Evolutionary conservation across 2,329 filamentous ascomycete genomes (phyloP).

Genomic region (Dothideomycetidae sp.): DNA sequence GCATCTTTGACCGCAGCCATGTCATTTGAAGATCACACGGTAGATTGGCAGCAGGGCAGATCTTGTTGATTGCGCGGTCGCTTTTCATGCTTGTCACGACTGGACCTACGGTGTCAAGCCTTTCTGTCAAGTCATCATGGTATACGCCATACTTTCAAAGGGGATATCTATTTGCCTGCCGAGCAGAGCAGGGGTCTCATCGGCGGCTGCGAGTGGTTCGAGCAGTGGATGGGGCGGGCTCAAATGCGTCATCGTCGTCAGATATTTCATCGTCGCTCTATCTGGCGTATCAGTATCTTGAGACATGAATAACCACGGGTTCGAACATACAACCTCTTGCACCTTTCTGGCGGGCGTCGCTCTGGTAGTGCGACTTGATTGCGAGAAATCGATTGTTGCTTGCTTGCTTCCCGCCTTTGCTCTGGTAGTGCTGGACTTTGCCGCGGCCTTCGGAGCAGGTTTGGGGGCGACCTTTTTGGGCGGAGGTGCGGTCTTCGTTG

Average conservation of each 20-base stretch:
- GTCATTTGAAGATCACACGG: too few species aligned
- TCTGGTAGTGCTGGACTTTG: conserved; percentile 18
- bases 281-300: too few species aligned
- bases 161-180: too few species aligned
- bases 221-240: conserved; percentile 16
- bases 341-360: conserved; percentile 20
- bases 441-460: conserved; percentile 16
- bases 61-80: too few species aligned
- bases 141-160: too few species aligned
- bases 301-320: too few species aligned
- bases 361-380: conserved; percentile 23
- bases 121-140: too few species aligned
- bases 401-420: conserved; percentile 23
- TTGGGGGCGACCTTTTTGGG: conserved; percentile 15
- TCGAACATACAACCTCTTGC: conserved; percentile 30
- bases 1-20: too few species aligned
- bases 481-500: conserved; percentile 13
- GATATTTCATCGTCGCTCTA: conserved; percentile 26
- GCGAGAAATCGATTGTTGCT: conserved; percentile 29
- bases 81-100: too few species aligned
- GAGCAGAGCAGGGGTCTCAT: too few species aligned
- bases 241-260: conserved; percentile 27
- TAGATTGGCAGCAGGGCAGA: too few species aligned
- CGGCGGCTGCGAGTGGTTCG: conserved; percentile 11
- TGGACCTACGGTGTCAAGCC: too few species aligned